Conservation (phyloP, 2,329 filamentous ascomycete genomes). For the Hymenoscyphus fraxineus region DNA sequence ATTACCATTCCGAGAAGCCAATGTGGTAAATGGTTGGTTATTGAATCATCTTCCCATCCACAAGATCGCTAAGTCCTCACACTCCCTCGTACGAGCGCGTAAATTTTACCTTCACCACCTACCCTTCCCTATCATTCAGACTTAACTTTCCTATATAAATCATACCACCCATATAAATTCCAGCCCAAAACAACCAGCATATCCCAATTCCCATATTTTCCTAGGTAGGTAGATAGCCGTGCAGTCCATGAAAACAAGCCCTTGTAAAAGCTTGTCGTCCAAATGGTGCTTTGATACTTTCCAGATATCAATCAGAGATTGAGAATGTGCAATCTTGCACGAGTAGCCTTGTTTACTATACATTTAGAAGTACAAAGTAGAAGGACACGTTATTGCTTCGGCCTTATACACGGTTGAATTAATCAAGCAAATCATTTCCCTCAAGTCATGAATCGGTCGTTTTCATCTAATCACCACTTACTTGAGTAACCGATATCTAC, state of each 20-base stretch:
- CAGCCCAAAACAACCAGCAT: too few species aligned
- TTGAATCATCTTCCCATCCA: neutral
- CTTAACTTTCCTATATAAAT: too few species aligned
- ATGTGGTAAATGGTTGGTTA: too few species aligned
- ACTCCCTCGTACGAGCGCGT: neutral
- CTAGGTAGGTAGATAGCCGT: too few species aligned
- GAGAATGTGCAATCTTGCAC: neutral
- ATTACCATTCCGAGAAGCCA: too few species aligned
- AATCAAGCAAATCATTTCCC: neutral
- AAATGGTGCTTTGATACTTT: neutral
- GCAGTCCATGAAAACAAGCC: too few species aligned
- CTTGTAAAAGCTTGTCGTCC: neutral
- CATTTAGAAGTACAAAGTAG: too few species aligned
- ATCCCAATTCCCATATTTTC: too few species aligned
- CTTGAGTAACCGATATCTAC: neutral
- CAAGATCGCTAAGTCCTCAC: neutral
- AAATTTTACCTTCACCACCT: too few species aligned
- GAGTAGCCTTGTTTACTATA: neutral
- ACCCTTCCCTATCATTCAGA: too few species aligned
- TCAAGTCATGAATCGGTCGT: too few species aligned
- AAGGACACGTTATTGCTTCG: conserved; percentile 5
- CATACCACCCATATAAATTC: neutral
- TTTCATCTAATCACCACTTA: neutral
- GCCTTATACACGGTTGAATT: neutral
- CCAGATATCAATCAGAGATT: neutral